A percentile compares a stretch with the other conserved stretches of the same genome.
phyloP scores from a whole-genome alignment of 495 filamentous ascomycete genomes.

The Penicillium samsonianum region DNA sequence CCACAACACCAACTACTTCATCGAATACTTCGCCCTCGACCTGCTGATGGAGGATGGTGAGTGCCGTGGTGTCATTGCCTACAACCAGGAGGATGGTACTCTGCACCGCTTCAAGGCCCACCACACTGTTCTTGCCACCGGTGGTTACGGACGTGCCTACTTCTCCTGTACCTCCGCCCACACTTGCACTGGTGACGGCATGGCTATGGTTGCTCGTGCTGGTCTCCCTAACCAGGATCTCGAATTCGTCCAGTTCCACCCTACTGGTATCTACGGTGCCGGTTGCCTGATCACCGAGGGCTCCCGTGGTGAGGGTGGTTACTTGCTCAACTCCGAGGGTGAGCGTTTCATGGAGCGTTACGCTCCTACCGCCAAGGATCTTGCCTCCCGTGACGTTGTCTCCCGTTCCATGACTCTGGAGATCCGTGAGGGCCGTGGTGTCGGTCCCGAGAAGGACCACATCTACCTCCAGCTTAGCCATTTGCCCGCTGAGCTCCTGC shows the following conservation, averaged over 20 bases:
- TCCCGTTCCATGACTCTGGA: slow-evolving; percentile 97
- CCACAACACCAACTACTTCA: slow-evolving; percentile 99
- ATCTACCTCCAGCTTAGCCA: slow-evolving; percentile 96
- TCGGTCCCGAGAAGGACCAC: slow-evolving; percentile 94
- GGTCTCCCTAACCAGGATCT: slow-evolving; percentile 98
- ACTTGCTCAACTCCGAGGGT: slow-evolving; percentile 93
- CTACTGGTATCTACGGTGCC: slow-evolving; percentile 98
- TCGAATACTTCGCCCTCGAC: slow-evolving; percentile 96
- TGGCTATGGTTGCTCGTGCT: slow-evolving; percentile 97
- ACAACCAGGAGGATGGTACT: slow-evolving; percentile 98
- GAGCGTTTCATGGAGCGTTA: slow-evolving; percentile 99
- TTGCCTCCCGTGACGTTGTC: slow-evolving; percentile 89
- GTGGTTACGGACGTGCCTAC: slow-evolving; percentile 95
- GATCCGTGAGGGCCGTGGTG: slow-evolving; percentile 94
- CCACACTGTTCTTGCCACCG: slow-evolving; percentile 94
- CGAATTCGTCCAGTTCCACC: slow-evolving; percentile 99
- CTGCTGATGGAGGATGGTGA: slow-evolving; percentile 95
- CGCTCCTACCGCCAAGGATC: slow-evolving; percentile 95
- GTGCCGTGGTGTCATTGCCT: slow-evolving; percentile 93
- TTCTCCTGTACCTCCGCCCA: slow-evolving; percentile 97
- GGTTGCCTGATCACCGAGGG: slow-evolving; percentile 98
- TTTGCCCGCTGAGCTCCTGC: slow-evolving; percentile 83
- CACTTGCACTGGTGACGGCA: slow-evolving; percentile 97
- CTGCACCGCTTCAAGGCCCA: slow-evolving; percentile 93
- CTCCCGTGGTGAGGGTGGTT: slow-evolving; percentile 96